phyloP scores from a whole-genome alignment of 2,329 filamentous ascomycete species.

The Paraphaeosphaeria sporulosa region DNA sequence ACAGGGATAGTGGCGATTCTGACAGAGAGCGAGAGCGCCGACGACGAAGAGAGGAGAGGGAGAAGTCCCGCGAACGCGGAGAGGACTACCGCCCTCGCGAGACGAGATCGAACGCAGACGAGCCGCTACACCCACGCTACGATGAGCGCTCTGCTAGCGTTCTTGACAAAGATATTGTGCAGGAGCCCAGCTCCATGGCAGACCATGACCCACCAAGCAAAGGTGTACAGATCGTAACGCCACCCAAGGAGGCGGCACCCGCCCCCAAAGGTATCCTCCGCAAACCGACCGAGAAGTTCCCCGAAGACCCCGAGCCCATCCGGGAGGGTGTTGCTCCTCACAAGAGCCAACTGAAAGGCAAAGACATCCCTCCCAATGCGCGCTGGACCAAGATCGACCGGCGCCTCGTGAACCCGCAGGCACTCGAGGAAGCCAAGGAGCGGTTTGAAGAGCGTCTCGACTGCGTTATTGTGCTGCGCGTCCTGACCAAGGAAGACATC shows the following conservation, averaged over 20 bases:
- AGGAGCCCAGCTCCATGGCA: conserved; percentile 42
- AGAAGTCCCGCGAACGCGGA: conserved; percentile 35
- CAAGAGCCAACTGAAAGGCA: conserved; percentile 78
- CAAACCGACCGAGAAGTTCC: conserved; percentile 80
- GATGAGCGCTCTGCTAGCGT: conserved; percentile 40
- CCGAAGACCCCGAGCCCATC: conserved; percentile 82
- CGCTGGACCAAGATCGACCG: conserved; percentile 94
- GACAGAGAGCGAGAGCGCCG: conserved; percentile 45
- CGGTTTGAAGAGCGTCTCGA: conserved; percentile 91
- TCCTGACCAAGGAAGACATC: conserved; percentile 88
- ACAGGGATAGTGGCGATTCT: conserved; percentile 40
- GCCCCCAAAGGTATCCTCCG: conserved; percentile 82
- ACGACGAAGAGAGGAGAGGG: conserved; percentile 45
- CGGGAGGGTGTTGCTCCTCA: conserved; percentile 93
- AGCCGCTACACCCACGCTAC: conserved; percentile 34
- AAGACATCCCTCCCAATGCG: conserved; percentile 75
- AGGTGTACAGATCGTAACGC: conserved; percentile 70
- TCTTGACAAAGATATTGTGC: conserved; percentile 39
- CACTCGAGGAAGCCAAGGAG: conserved; percentile 85
- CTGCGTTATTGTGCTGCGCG: conserved; percentile 90
- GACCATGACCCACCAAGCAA: conserved; percentile 38
- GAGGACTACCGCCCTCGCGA: conserved; percentile 33
- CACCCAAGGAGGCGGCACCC: conserved; percentile 72
- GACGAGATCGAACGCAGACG: conserved; percentile 27
- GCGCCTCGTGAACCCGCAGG: conserved; percentile 86